Evolutionary conservation across 2,329 filamentous ascomycete genomes (phyloP), one percentile per base, ranked within the genome.

Genomic region (Verticillium zaregamsianum): DNA sequence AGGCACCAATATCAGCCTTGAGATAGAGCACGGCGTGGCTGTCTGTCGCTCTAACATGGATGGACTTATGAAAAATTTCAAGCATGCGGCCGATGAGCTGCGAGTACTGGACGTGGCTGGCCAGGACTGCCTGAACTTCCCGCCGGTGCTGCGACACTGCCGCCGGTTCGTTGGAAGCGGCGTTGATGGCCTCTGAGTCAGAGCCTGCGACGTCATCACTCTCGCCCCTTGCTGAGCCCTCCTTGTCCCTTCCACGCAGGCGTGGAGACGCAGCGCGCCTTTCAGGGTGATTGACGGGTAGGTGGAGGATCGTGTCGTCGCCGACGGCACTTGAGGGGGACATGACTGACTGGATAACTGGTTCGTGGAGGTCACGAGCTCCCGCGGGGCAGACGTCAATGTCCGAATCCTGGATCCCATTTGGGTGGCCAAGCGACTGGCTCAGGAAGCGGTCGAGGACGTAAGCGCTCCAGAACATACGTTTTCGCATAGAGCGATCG

Each of bases 381-480:
- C 70, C 73, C 0, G 74, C 73, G 3, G 70, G 65, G 57, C 75
- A 77, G 1, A 77, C 74, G 45, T 77, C 74, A 7, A 77, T 71
- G 52, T 77, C 74, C 1, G 69, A 68, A 55, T 78, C 74, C 20
- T 72, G 69, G 3, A 78, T 68, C 2, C 70, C 70, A 5, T 72
- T 66, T 0, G 75, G 75, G 32, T 76, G 72, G 2, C 76, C 75
- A 1, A 77, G 63, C 2, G 71, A 68, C 59, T 76, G 73, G 23
- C 71, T 73, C 14, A 77, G 67, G 31, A 73, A 73, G 1, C 74
- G 68, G 56, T 78, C 76, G 0, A 77, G 62, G 1, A 75, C 70
- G 55, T 78, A 78, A 0, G 72, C 69, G 56, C 72, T 74, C 76
- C 76, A 79, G 55, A 78, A 72, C 6, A 78, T 71, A n/a, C 76